Evolutionary conservation across 2,329 filamentous ascomycete genomes (phyloP).

Genomic region (Lachnellula subtilissima): DNA sequence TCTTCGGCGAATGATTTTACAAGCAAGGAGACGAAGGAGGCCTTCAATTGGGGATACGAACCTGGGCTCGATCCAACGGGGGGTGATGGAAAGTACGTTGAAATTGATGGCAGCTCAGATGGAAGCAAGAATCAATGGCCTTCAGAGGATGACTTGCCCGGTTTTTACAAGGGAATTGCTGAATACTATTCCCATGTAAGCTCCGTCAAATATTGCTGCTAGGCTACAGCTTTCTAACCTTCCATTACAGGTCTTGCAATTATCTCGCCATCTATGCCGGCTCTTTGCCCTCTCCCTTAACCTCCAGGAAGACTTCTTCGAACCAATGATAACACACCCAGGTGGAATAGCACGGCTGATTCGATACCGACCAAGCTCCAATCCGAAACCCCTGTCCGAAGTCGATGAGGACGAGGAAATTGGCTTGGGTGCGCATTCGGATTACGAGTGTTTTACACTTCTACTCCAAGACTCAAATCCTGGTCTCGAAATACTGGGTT

Average conservation of each 20-base stretch:
- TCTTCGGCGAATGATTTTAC: constrained; percentile 42
- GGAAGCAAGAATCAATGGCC: constrained; percentile 28
- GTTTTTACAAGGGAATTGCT: constrained; percentile 28
- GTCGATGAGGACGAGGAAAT: constrained; percentile 27
- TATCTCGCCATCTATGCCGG: constrained; percentile 36
- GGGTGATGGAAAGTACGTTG: constrained; percentile 31
- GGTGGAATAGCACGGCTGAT: constrained; percentile 42
- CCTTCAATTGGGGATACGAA: constrained; percentile 32
- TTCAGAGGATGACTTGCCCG: constrained; percentile 23
- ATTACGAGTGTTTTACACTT: constrained; percentile 53
- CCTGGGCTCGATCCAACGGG: constrained; percentile 27
- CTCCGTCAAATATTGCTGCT: background rate
- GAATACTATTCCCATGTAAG: constrained; percentile 27
- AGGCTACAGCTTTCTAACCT: background rate
- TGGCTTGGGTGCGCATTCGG: constrained; percentile 46
- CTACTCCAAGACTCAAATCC: constrained; percentile 47
- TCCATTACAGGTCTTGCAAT: constrained; percentile 21
- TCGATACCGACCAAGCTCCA: constrained; percentile 43
- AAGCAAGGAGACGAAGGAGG: constrained; percentile 45
- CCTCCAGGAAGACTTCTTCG: constrained; percentile 40
- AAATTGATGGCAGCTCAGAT: constrained; percentile 26
- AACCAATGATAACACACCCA: constrained; percentile 38
- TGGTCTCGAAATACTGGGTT: constrained; percentile 48
- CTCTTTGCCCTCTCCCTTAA: constrained; percentile 37
- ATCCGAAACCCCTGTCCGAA: constrained; percentile 24